Conservation (phyloP, 306 rosid genomes). For the Sicyos edulis region DNA sequence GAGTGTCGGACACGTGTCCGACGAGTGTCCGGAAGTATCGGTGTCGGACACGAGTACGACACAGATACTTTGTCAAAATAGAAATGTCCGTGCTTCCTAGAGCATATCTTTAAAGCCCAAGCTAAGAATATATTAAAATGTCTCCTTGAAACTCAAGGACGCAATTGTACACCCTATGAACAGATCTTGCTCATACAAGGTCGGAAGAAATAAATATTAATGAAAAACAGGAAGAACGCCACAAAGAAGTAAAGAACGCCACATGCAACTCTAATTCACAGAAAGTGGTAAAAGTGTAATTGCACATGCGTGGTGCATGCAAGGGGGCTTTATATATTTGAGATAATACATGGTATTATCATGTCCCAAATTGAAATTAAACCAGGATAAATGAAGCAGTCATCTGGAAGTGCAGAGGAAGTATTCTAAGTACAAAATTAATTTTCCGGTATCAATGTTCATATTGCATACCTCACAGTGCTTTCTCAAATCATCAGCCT, state of each 20-base stretch:
- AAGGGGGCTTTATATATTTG: neutral
- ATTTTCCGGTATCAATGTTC: constrained; percentile 6
- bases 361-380: neutral
- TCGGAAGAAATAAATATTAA: neutral
- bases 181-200: too few species aligned
- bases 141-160: neutral
- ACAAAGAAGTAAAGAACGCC: too few species aligned
- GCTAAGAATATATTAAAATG: neutral
- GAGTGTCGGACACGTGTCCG: too few species aligned
- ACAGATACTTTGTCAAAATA: too few species aligned
- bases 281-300: too few species aligned
- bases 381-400: neutral
- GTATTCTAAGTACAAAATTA: neutral
- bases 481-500: constrained; percentile 67
- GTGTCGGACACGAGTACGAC: too few species aligned
- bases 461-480: constrained; percentile 65
- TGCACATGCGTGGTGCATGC: too few species aligned
- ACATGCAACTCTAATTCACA: neutral
- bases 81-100: too few species aligned
- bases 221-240: constrained; percentile 3
- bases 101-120: too few species aligned
- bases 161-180: too few species aligned
- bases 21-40: too few species aligned
- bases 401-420: neutral
- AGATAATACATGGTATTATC: neutral